Percentiles rank a stretch among this genome's conserved stretches.
Conservation (phyloP, 768 basidiomycete species). For the Tulasnella sp. region DNA sequence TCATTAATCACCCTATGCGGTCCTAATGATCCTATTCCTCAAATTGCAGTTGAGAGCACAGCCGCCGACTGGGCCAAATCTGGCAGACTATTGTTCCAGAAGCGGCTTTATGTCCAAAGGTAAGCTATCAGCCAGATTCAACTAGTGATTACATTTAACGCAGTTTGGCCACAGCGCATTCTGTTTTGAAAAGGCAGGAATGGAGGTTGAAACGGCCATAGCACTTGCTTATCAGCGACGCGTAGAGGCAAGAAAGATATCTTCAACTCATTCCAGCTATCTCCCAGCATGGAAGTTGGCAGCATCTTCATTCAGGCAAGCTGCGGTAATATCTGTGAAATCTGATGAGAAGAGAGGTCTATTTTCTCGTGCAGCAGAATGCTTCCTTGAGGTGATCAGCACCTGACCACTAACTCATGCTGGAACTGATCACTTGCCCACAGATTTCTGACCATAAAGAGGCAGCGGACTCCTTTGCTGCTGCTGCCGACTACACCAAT, state of each 20-base stretch:
- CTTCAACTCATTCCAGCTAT: background rate
- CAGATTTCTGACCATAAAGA: background rate
- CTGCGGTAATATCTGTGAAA: background rate
- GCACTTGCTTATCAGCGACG: conserved; percentile 6
- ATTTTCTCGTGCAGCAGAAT: conserved; percentile 5
- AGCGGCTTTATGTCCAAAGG: background rate
- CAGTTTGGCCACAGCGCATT: conserved; percentile 1
- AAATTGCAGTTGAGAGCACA: conserved; percentile 2
- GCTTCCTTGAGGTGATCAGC: background rate
- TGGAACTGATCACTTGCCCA: too few species aligned
- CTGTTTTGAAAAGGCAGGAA: conserved; percentile 13
- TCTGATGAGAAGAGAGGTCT: background rate
- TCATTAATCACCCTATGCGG: background rate
- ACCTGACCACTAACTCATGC: too few species aligned
- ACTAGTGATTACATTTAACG: background rate
- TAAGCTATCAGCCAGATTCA: background rate
- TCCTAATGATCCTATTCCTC: conserved; percentile 5
- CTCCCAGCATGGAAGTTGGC: background rate
- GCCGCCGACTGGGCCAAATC: background rate
- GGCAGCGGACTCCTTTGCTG: background rate
- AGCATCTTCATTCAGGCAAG: background rate
- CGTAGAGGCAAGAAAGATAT: conserved; percentile 6
- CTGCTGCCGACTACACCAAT: conserved; percentile 4
- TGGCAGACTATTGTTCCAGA: background rate
- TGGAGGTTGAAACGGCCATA: background rate